Conservation (phyloP, 768 basidiomycete genomes). For the Calocera viscosa region DNA sequence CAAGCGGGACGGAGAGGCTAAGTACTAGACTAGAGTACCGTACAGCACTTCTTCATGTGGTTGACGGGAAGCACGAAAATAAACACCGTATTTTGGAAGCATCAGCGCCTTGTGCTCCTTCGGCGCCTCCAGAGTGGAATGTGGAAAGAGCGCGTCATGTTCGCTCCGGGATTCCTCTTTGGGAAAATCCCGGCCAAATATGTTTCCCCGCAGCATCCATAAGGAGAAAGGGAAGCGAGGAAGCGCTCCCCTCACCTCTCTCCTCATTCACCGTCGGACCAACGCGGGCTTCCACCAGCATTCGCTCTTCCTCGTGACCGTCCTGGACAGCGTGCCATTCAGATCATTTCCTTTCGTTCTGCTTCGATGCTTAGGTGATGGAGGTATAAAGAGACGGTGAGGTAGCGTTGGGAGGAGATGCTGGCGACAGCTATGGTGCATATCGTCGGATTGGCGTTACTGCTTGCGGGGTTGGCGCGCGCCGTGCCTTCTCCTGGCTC, state of each 20-base stretch:
- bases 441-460: background rate
- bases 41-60: background rate
- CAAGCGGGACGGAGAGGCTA: slow-evolving; percentile 29
- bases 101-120: too few relatives aligned
- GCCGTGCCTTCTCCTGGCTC: background rate
- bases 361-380: background rate
- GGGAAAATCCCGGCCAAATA: background rate
- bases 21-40: background rate
- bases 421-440: background rate
- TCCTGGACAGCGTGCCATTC: background rate
- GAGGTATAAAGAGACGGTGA: background rate
- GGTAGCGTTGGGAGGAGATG: background rate
- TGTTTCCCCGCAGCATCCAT: background rate
- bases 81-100: too few relatives aligned
- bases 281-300: background rate
- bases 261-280: background rate
- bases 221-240: background rate
- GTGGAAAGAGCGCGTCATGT: too few relatives aligned
- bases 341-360: background rate
- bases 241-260: background rate
- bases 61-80: background rate
- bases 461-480: background rate
- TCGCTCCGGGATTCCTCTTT: too few relatives aligned
- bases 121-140: too few relatives aligned
- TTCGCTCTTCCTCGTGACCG: background rate